These are phyloP conservation scores for Spinacia oleracea DNA, from an alignment of 179 eudicot species.

Conservation along the genomic window DNA sequence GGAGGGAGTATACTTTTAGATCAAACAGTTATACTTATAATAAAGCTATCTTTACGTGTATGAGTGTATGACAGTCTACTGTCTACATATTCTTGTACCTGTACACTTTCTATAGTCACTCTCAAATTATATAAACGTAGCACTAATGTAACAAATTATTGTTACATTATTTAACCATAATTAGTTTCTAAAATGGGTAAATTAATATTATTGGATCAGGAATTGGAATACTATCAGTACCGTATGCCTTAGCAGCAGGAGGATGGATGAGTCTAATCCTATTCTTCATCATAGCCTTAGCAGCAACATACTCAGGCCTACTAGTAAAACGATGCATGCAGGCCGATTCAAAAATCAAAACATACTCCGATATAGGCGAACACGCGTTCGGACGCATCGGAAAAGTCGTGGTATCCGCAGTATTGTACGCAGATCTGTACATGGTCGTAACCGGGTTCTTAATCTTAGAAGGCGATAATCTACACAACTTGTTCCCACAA, in stretches of 20 bases:
- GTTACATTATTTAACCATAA: too few relatives aligned
- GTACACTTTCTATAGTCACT: too few relatives aligned
- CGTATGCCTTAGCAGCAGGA: constrained; percentile 67
- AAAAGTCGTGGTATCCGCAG: constrained; percentile 42
- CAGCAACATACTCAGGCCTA: constrained; percentile 55
- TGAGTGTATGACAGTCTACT: too few relatives aligned
- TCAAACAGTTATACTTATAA: too few relatives aligned
- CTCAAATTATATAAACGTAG: too few relatives aligned
- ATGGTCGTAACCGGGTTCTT: constrained; percentile 69
- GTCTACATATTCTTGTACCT: too few relatives aligned
- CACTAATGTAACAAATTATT: too few relatives aligned
- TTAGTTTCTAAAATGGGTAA: too few relatives aligned
- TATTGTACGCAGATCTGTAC: constrained; percentile 62
- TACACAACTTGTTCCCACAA: constrained; percentile 49
- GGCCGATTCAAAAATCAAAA: constrained; percentile 44
- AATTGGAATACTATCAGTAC: constrained; percentile 66
- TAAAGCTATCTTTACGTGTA: too few relatives aligned
- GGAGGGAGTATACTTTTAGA: too few relatives aligned
- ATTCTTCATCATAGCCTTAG: constrained; percentile 46
- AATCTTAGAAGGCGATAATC: constrained; percentile 74
- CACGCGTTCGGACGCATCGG: constrained; percentile 66
- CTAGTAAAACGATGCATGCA: constrained; percentile 70
- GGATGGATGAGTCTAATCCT: constrained; percentile 71
- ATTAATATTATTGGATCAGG: constrained; percentile 62
- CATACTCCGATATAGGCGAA: constrained; percentile 65